phyloP scores from a whole-genome alignment of 495 filamentous ascomycete species.

The Cercophora scortea region DNA sequence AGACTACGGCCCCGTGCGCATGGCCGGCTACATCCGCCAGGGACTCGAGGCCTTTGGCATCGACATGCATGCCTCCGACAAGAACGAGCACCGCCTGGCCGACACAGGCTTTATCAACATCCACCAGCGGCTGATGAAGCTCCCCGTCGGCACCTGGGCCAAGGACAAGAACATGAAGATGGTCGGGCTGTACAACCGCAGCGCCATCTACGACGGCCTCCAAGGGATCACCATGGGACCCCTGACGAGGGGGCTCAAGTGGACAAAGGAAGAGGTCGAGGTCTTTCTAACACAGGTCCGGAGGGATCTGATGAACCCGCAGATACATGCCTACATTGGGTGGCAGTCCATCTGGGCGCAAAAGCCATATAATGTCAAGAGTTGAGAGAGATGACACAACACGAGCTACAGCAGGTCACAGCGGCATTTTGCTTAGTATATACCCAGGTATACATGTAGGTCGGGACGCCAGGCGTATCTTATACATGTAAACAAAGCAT shows the following conservation, averaged over 20 bases:
- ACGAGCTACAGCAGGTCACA: too few species aligned
- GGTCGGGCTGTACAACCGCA: constrained; percentile 38
- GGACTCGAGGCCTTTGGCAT: constrained; percentile 25
- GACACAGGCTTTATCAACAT: constrained; percentile 55
- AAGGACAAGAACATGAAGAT: constrained; percentile 41
- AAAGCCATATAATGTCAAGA: constrained; percentile 11
- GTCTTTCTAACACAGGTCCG: constrained; percentile 46
- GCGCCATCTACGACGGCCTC: constrained; percentile 34
- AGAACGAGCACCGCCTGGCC: constrained; percentile 36
- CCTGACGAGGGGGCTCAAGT: constrained; percentile 49
- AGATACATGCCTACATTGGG: constrained; percentile 38
- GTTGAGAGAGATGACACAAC: neutral
- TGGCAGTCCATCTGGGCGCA: constrained; percentile 22
- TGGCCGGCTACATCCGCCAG: constrained; percentile 18
- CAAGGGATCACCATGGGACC: constrained; percentile 32
- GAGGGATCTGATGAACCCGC: constrained; percentile 43
- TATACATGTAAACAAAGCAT: too few species aligned
- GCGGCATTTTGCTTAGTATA: too few species aligned
- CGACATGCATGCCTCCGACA: constrained; percentile 39
- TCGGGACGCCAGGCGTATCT: too few species aligned
- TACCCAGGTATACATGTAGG: too few species aligned
- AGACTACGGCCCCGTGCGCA: constrained; percentile 21
- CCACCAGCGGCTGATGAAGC: constrained; percentile 41
- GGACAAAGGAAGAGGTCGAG: constrained; percentile 46
- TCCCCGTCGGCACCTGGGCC: constrained; percentile 52